Evolutionary conservation across 345 rosid species (phyloP).

Genomic region (Camelina hispida): DNA sequence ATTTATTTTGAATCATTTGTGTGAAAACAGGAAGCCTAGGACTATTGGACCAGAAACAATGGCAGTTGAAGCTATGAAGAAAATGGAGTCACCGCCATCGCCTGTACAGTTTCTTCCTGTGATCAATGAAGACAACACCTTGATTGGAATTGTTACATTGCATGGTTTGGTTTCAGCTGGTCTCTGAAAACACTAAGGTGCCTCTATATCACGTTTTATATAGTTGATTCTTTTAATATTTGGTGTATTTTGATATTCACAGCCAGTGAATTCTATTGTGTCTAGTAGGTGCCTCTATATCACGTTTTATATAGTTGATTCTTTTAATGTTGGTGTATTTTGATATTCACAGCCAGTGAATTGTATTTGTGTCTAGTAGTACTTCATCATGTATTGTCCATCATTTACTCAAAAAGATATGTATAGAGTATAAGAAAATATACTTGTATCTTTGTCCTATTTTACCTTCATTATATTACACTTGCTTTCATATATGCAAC

Average conservation of each 20-base stretch:
- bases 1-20: neutral
- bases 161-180: conserved; percentile 97
- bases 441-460: conserved; percentile 11
- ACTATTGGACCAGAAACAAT: conserved; percentile 82
- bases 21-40: conserved; percentile 74
- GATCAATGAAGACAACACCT: conserved; percentile 55
- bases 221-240: conserved; percentile 41
- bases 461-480: neutral
- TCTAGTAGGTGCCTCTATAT: conserved; percentile 19
- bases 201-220: conserved; percentile 23
- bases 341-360: conserved; percentile 25
- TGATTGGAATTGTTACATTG: conserved; percentile 92
- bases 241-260: conserved; percentile 26
- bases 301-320: conserved; percentile 33
- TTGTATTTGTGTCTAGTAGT: conserved; percentile 23
- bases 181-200: conserved; percentile 51
- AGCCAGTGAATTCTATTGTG: conserved; percentile 29
- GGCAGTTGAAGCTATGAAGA: conserved; percentile 98
- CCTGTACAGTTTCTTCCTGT: conserved; percentile 97
- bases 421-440: conserved; percentile 24
- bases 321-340: conserved; percentile 38
- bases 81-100: conserved; percentile 97
- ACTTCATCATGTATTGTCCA: conserved; percentile 26
- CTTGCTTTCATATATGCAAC: conserved; percentile 8
- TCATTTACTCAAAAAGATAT: conserved; percentile 23